Base-by-base conservation (phyloP, 768 basidiomycete species). In the Mycena capillaripes region DNA sequence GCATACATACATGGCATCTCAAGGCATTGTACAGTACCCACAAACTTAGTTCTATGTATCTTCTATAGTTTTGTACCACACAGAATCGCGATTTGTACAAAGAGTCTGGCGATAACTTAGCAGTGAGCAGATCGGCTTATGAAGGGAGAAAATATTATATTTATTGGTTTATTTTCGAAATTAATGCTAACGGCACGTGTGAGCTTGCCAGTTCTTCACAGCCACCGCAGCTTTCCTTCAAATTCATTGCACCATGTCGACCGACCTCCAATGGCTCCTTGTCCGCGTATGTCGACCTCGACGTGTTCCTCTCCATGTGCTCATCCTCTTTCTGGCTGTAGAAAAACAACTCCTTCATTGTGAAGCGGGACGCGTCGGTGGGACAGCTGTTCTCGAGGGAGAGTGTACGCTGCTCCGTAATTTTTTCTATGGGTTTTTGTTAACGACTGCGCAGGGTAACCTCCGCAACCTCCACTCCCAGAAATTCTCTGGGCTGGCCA, bases 231-330 rank as follows among this genome's bases (percentile, higher is more conserved):
- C n/a, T 23, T 32, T 48, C 38, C 52, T 34, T 65, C 21, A 59
- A 70, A 65, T 58, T 70, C 25, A 6, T 32, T n/a, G 17, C 69
- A 90, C 84, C 81, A 96, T 96, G 95, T 95, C 95, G 79, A 81
- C 86, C 87, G 95, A 97, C 83, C 94, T 97, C 83, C 90, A 97
- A 86, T 97, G 96, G 96, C 92, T 96, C 82, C 92, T 97, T 73
- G 84, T 95, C 82, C 94, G 94, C 80, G 94, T 95, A 79, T 80
- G 93, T 90, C 53, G 62, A 12, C 44, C 4, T 27, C n/a, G 58
- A 27, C 9, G 16, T 46, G 19, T 44, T 32, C 34, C 34, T 36
- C 56, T 44, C 58, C 44, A 55, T n/a, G 30, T 65, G 10, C 50
- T 70, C 32, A 70, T 62, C 42, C 11, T 59, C 53, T n/a, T 3